Conservation (phyloP, 768 basidiomycete genomes). For the Termitomyces sp. region DNA sequence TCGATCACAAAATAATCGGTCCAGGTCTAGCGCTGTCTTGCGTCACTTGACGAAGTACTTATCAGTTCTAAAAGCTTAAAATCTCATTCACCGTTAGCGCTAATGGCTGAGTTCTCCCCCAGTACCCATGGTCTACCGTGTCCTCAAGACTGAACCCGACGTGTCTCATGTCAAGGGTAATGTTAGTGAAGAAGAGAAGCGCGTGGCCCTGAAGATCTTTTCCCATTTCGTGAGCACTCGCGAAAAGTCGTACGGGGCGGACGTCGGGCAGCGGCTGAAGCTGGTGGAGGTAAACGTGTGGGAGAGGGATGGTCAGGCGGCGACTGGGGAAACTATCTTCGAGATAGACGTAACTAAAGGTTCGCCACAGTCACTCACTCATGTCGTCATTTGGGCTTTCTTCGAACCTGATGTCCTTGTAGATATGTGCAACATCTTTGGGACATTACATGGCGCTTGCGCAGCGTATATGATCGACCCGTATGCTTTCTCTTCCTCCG, state of each 20-base stretch:
- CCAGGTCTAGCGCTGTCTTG: not conserved
- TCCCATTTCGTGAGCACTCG: conserved; percentile 32
- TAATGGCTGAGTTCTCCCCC: not conserved
- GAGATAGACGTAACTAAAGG: conserved; percentile 38
- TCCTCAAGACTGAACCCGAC: conserved; percentile 12
- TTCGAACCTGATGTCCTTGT: not conserved
- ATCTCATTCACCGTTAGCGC: not conserved
- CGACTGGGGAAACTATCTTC: conserved; percentile 31
- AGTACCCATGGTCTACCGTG: conserved; percentile 1
- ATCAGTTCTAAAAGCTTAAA: conserved; percentile 2
- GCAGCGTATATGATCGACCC: conserved; percentile 53
- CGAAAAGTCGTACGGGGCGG: conserved; percentile 32
- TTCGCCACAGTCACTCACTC: conserved; percentile 8
- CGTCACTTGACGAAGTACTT: not conserved
- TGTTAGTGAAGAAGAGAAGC: conserved; percentile 34
- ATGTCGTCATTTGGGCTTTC: not conserved
- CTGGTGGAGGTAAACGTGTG: conserved; percentile 34
- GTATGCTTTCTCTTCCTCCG: conserved; percentile 27
- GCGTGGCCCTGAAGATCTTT: conserved; percentile 28
- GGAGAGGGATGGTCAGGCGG: conserved; percentile 10
- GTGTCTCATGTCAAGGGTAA: conserved; percentile 37
- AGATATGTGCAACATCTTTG: conserved; percentile 56
- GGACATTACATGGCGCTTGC: conserved; percentile 55
- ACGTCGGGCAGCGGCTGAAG: conserved; percentile 34
- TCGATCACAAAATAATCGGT: conserved; percentile 10